phyloP scores from a whole-genome alignment of 306 rosid genomes.

The Lathyrus sativus region DNA sequence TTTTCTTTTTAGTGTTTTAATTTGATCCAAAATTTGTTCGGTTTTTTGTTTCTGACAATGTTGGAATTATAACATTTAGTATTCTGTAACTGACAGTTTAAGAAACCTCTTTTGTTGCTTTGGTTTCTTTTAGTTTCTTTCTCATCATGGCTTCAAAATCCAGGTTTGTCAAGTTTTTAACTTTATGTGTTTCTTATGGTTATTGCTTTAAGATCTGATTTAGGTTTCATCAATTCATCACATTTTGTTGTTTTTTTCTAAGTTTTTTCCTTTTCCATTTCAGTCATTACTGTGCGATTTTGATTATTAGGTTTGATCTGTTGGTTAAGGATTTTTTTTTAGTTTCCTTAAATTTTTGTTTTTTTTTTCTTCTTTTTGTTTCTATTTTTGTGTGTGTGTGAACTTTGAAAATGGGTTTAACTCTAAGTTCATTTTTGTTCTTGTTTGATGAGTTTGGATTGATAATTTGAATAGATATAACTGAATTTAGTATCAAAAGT shows the following conservation, averaged over 20 bases:
- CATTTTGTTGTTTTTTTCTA: neutral
- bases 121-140: slow-evolving; percentile 7
- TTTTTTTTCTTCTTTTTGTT: slow-evolving; percentile 8
- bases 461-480: neutral
- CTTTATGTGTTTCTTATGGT: slow-evolving; percentile 16
- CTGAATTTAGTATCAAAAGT: slow-evolving; percentile 29
- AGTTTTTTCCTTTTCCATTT: neutral
- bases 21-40: slow-evolving; percentile 44
- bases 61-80: slow-evolving; percentile 46
- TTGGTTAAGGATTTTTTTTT: slow-evolving; percentile 10
- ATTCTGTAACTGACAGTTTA: slow-evolving; percentile 35
- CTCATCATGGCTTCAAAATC: slow-evolving; percentile 73
- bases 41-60: slow-evolving; percentile 52
- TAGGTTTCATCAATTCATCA: slow-evolving; percentile 33
- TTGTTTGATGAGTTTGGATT: slow-evolving; percentile 40
- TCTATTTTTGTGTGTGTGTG: neutral
- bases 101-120: neutral
- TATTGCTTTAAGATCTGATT: slow-evolving; percentile 55
- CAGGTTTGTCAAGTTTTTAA: slow-evolving; percentile 50
- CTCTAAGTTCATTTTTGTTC: neutral
- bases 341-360: slow-evolving; percentile 16
- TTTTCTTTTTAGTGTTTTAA: neutral
- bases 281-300: slow-evolving; percentile 28
- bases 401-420: neutral
- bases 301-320: slow-evolving; percentile 52